Conservation (phyloP, 139 green algal genomes). For the Micromonas pusilla region DNA sequence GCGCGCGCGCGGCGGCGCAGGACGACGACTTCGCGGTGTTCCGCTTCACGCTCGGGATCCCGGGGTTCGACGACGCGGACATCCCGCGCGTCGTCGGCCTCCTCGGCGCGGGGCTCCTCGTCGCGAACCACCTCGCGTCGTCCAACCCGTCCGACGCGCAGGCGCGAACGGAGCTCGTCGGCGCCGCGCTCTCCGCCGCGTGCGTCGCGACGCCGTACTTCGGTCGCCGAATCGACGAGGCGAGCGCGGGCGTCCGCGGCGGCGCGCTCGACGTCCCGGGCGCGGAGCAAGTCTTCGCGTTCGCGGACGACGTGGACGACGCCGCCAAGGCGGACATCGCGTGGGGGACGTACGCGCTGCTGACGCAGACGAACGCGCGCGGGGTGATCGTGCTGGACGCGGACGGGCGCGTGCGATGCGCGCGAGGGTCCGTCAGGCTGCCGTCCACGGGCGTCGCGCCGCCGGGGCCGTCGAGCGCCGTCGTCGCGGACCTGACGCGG, state of each 20-base stretch:
- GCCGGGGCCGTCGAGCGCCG: neutral
- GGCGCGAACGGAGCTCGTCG: slow-evolving; percentile 2
- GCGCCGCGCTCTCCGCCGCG: neutral
- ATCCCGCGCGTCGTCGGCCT: slow-evolving; percentile 14
- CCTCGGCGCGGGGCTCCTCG: neutral
- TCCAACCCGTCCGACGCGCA: neutral
- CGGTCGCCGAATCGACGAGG: neutral
- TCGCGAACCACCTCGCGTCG: neutral
- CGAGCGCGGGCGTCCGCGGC: neutral
- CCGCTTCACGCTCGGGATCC: slow-evolving; percentile 20
- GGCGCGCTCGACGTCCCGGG: neutral
- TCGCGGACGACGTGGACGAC: neutral
- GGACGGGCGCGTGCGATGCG: neutral
- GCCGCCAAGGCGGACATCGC: neutral
- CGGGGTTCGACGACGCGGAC: slow-evolving; percentile 17
- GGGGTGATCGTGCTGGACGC: neutral
- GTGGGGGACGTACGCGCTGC: slow-evolving; percentile 21
- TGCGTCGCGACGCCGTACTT: neutral
- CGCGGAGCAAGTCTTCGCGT: neutral
- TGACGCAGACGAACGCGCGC: slow-evolving; percentile 12
- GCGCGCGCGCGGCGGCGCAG: neutral
- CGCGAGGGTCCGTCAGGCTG: neutral
- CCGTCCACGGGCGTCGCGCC: neutral
- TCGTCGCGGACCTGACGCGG: neutral
- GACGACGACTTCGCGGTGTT: slow-evolving; percentile 27